Evolutionary conservation across 208 protist species (phyloP).

Genomic region (Spironucleus salmonicida): DNA sequence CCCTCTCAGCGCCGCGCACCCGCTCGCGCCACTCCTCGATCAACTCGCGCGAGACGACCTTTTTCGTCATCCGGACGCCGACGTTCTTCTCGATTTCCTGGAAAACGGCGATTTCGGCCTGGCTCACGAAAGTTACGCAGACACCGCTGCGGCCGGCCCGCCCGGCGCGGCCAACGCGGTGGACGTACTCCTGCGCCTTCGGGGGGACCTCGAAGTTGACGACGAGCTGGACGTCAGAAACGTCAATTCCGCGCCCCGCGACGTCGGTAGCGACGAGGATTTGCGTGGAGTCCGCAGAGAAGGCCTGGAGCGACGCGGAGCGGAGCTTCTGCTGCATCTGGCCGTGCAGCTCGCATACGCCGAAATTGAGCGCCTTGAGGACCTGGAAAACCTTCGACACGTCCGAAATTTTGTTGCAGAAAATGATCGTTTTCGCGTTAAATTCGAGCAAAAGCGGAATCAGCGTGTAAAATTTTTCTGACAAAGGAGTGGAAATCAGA

Average conservation of each 20-base stretch:
- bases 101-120: background rate
- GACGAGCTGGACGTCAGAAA: slow-evolving; percentile 69
- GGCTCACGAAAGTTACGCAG: background rate
- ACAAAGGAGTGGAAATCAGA: background rate
- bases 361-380: background rate
- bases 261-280: slow-evolving; percentile 60
- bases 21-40: too few relatives aligned
- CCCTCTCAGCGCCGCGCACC: background rate
- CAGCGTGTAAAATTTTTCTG: background rate
- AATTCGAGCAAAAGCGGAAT: background rate
- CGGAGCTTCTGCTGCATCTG: background rate
- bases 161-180: slow-evolving; percentile 74
- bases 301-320: background rate
- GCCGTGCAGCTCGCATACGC: slow-evolving; percentile 11
- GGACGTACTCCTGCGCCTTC: slow-evolving; percentile 73
- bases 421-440: background rate
- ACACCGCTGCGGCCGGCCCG: slow-evolving; percentile 67
- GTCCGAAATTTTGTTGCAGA: background rate
- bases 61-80: background rate
- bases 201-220: slow-evolving; percentile 71
- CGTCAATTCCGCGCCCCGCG: slow-evolving; percentile 59
- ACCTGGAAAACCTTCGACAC: background rate
- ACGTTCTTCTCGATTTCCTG: background rate
- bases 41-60: too few relatives aligned
- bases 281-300: background rate